Conservation (phyloP, 148 eudicot species). For the Oxyria digyna region DNA sequence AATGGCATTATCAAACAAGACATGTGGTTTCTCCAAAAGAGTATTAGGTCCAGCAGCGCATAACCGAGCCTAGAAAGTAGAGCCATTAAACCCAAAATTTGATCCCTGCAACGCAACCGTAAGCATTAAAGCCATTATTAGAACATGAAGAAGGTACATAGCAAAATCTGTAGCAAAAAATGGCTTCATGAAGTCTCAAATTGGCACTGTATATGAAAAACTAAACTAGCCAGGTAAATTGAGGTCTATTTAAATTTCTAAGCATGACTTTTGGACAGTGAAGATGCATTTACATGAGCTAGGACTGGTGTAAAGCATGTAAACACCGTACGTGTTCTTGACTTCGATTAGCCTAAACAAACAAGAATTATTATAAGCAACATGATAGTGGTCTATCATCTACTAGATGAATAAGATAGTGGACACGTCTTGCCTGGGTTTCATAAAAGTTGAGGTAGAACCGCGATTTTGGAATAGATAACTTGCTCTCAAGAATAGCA, state of each 20-base stretch:
- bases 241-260: background rate
- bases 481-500: conserved; percentile 57
- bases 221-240: background rate
- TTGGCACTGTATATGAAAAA: background rate
- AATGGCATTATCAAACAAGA: background rate
- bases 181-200: background rate
- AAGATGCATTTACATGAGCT: conserved; percentile 16
- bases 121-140: background rate
- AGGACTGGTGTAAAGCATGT: conserved; percentile 95
- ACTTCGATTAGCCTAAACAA: conserved; percentile 60
- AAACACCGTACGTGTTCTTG: conserved; percentile 87
- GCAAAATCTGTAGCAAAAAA: background rate
- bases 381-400: conserved; percentile 2
- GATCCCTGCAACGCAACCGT: background rate
- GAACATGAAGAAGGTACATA: background rate
- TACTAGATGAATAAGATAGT: background rate
- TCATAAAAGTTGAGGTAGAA: conserved; percentile 86
- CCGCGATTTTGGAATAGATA: conserved; percentile 61
- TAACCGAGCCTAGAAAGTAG: conserved; percentile 5
- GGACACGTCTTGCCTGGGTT: conserved; percentile 48
- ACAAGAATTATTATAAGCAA: conserved; percentile 19
- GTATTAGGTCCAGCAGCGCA: background rate
- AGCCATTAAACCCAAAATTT: conserved; percentile 1
- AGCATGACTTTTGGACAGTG: background rate
- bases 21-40: background rate